Evolutionary conservation across 306 rosid genomes (phyloP).

Genomic region (Vigna angularis): DNA sequence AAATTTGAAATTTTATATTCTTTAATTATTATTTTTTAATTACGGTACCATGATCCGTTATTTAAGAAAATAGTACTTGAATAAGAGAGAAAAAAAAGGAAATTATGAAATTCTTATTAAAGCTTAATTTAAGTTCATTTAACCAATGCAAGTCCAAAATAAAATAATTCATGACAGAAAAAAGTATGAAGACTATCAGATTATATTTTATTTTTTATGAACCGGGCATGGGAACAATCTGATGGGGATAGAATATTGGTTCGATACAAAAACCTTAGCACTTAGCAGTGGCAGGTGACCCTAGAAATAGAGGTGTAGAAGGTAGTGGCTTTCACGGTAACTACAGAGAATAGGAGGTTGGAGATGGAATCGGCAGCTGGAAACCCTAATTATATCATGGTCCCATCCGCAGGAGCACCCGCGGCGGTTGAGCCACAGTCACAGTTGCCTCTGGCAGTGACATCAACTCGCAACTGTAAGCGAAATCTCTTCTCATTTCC

Average conservation of each 20-base stretch:
- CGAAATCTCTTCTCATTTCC: slow-evolving; percentile 54
- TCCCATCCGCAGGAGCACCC: slow-evolving; percentile 40
- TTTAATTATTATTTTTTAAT: no score
- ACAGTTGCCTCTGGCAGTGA: slow-evolving; percentile 16
- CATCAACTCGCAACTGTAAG: slow-evolving; percentile 18
- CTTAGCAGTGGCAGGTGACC: not conserved
- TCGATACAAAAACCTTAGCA: not conserved
- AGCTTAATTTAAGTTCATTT: no score
- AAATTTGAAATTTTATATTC: no score
- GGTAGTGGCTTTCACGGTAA: not conserved
- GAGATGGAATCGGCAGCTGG: slow-evolving; percentile 50
- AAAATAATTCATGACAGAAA: no score
- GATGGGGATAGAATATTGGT: not conserved
- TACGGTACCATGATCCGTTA: no score
- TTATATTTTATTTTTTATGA: not conserved
- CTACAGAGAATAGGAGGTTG: slow-evolving; percentile 29
- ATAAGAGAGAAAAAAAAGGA: no score
- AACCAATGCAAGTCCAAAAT: no score
- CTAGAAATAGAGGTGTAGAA: not conserved
- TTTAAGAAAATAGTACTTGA: no score
- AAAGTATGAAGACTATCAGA: no score
- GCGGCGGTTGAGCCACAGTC: slow-evolving; percentile 18
- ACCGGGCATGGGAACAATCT: not conserved
- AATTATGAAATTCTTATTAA: no score
- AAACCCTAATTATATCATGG: slow-evolving; percentile 53